Percentiles rank a stretch among this genome's conserved stretches.
Conservation (phyloP, 345 rosid genomes). For the Atalantia buxifolia region DNA sequence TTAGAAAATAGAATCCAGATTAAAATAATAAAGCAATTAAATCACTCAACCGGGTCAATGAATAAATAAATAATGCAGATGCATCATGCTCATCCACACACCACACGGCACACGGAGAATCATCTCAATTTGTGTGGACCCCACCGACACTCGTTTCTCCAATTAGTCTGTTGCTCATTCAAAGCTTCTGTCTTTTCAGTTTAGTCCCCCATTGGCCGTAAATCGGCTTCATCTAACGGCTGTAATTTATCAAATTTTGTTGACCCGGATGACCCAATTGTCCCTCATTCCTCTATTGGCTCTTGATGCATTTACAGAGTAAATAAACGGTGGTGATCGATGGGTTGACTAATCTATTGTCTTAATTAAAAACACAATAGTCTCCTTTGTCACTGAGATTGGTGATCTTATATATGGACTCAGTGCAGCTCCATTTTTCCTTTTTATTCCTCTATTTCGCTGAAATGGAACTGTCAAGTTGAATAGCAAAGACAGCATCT, state of each 20-base stretch:
- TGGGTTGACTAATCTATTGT: constrained; percentile 19
- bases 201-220: neutral
- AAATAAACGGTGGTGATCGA: constrained; percentile 24
- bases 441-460: constrained; percentile 3
- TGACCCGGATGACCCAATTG: neutral
- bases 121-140: constrained; percentile 20
- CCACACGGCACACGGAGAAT: constrained; percentile 6
- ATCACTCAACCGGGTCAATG: neutral
- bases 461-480: constrained; percentile 1
- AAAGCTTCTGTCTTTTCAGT: neutral
- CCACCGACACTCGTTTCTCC: constrained; percentile 2
- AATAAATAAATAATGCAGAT: neutral
- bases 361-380: constrained; percentile 4
- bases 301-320: neutral
- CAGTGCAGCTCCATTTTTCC: neutral
- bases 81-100: neutral
- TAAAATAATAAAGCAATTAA: neutral
- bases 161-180: neutral
- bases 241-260: neutral
- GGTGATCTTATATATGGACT: constrained; percentile 15
- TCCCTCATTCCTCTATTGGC: neutral
- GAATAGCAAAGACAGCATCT: constrained; percentile 15
- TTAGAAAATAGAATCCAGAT: too few relatives aligned
- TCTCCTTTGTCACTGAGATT: constrained; percentile 5
- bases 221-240: constrained; percentile 15